A percentile compares a stretch with the other conserved stretches of the same genome.
Conservation (phyloP, 2,329 filamentous ascomycete species). For the Penicillium capsulatum region DNA sequence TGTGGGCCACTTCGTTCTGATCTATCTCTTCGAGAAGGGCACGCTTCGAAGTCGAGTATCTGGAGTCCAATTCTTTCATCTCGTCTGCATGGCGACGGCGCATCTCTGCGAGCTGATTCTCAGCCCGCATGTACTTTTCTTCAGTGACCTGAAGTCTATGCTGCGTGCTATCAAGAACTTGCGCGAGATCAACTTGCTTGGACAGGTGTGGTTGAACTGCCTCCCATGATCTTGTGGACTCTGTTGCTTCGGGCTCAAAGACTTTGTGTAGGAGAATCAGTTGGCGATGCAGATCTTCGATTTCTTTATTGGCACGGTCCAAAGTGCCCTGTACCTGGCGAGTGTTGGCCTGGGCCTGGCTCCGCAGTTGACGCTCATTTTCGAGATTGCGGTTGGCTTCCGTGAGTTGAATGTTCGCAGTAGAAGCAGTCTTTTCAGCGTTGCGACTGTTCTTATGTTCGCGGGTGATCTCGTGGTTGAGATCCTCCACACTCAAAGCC, state of each 20-base stretch:
- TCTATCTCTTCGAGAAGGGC: constrained; percentile 83
- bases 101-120: constrained; percentile 74
- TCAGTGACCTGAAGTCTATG: constrained; percentile 79
- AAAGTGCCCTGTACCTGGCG: constrained; percentile 74
- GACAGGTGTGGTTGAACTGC: constrained; percentile 64
- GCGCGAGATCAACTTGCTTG: constrained; percentile 68
- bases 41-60: constrained; percentile 62
- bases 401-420: constrained; percentile 73
- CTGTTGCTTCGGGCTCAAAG: constrained; percentile 70
- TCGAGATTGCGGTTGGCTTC: constrained; percentile 87
- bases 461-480: constrained; percentile 84
- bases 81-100: constrained; percentile 70
- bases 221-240: constrained; percentile 65
- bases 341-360: constrained; percentile 79
- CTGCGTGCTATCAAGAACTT: constrained; percentile 83
- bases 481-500: constrained; percentile 78
- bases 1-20: constrained; percentile 68
- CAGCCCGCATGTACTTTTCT: constrained; percentile 75
- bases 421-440: constrained; percentile 82
- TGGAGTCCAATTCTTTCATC: constrained; percentile 60
- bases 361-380: constrained; percentile 78
- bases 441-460: constrained; percentile 87
- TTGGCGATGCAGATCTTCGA: constrained; percentile 73
- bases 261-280: constrained; percentile 79
- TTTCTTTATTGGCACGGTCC: constrained; percentile 74